phyloP scores from a whole-genome alignment of 495 filamentous ascomycete species.

The Aspergillus hancockii region DNA sequence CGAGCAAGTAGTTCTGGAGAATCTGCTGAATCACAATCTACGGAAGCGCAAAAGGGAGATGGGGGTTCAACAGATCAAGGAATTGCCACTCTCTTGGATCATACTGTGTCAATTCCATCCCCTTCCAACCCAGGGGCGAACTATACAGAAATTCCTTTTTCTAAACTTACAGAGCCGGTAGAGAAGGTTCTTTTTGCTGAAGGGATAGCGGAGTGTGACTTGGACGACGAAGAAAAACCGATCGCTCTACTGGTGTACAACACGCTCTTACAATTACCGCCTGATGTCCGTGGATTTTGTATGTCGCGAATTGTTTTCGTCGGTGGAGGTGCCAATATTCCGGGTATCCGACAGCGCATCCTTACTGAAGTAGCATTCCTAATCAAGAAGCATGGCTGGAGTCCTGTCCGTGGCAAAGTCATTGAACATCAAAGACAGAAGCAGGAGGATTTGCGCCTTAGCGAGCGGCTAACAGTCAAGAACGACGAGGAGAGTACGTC shows the following conservation, averaged over 20 bases:
- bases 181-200: constrained; percentile 72
- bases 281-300: constrained; percentile 79
- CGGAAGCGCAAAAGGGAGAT: constrained; percentile 2
- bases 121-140: constrained; percentile 40
- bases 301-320: constrained; percentile 90
- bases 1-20: constrained; percentile 6
- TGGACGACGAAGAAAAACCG: constrained; percentile 85
- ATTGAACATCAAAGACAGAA: constrained; percentile 56
- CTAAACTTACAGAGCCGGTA: constrained; percentile 67
- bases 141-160: constrained; percentile 61
- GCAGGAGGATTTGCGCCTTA: constrained; percentile 46
- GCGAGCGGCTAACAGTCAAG: constrained; percentile 21
- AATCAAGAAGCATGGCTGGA: constrained; percentile 72
- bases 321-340: constrained; percentile 77
- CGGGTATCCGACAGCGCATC: constrained; percentile 78
- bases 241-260: constrained; percentile 74
- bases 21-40: not conserved
- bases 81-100: constrained; percentile 11
- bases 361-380: constrained; percentile 70
- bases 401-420: constrained; percentile 64
- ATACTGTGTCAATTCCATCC: constrained; percentile 43
- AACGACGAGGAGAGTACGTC: constrained; percentile 17
- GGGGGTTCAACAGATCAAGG: constrained; percentile 6
- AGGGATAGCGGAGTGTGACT: constrained; percentile 50
- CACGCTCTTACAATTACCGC: constrained; percentile 69